Percentiles rank a stretch among this genome's conserved stretches.
phyloP scores from a whole-genome alignment of 257 asterid genomes.

The Gynochthodes officinalis region DNA sequence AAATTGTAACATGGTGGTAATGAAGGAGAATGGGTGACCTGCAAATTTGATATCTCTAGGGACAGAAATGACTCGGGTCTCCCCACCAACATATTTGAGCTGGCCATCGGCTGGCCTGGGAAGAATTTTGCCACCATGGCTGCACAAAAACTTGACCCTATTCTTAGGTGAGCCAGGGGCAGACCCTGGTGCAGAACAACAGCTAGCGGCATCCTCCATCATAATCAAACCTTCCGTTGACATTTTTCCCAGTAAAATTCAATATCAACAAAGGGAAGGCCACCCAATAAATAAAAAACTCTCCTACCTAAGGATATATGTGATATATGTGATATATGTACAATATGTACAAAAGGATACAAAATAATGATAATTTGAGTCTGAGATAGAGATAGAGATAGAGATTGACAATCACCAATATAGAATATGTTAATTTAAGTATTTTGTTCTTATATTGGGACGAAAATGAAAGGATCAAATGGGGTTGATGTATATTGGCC shows the following conservation, averaged over 20 bases:
- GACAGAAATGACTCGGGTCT: slow-evolving; percentile 76
- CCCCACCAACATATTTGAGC: slow-evolving; percentile 88
- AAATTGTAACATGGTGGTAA: neutral
- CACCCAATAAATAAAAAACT: neutral
- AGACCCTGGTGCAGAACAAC: slow-evolving; percentile 38
- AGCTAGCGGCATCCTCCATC: neutral
- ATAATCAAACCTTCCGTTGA: slow-evolving; percentile 18
- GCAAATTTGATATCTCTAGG: slow-evolving; percentile 50
- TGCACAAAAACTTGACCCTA: slow-evolving; percentile 64
- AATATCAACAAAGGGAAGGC: neutral
- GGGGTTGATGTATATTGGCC: neutral
- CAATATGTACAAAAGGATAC: neutral
- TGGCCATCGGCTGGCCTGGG: slow-evolving; percentile 69
- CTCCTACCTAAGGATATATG: neutral
- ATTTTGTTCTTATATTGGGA: neutral
- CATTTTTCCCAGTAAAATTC: slow-evolving; percentile 1
- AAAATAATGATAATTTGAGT: neutral
- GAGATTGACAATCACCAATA: neutral
- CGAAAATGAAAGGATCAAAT: neutral
- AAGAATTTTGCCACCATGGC: slow-evolving; percentile 88
- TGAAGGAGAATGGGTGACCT: slow-evolving; percentile 24
- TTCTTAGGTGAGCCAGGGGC: slow-evolving; percentile 51
- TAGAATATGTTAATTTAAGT: neutral
- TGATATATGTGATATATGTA: neutral
- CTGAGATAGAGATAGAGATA: neutral